Conservation (phyloP, 208 protist genomes). For the Leishmania aethiopica region DNA sequence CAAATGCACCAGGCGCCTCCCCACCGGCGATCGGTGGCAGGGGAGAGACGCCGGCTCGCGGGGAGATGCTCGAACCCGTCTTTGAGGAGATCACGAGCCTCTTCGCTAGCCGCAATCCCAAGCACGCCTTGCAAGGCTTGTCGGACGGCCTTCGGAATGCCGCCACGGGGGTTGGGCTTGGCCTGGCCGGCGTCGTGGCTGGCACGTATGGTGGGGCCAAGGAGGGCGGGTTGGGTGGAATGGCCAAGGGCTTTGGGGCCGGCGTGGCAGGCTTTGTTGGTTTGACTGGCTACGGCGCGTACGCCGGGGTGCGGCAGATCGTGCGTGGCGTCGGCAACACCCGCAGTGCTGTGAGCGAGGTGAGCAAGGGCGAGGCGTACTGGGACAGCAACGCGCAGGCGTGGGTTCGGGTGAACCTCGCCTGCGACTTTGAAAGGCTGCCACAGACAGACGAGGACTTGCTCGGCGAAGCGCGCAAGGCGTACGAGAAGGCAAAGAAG, state of each 20-base stretch:
- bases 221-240: constrained; percentile 32
- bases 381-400: constrained; percentile 52
- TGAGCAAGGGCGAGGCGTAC: constrained; percentile 32
- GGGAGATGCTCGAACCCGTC: not conserved
- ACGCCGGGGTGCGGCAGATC: constrained; percentile 39
- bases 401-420: constrained; percentile 57
- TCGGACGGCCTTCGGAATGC: constrained; percentile 37
- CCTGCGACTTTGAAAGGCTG: constrained; percentile 30
- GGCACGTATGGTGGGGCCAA: constrained; percentile 27
- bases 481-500: constrained; percentile 18
- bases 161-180: constrained; percentile 36
- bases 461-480: constrained; percentile 30
- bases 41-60: not conserved
- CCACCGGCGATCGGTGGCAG: not conserved
- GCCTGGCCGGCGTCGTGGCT: constrained; percentile 36
- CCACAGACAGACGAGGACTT: constrained; percentile 57
- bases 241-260: constrained; percentile 39
- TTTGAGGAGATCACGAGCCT: constrained; percentile 36
- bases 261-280: constrained; percentile 33
- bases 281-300: constrained; percentile 36
- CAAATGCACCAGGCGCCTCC: not conserved
- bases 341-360: constrained; percentile 35
- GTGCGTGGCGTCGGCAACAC: constrained; percentile 50
- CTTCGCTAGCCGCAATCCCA: constrained; percentile 42
- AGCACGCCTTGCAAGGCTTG: constrained; percentile 47